A percentile compares a stretch with the other conserved stretches of the same genome.
Conservation (phyloP, 2,329 filamentous ascomycete species). For the Dothistroma pini region DNA sequence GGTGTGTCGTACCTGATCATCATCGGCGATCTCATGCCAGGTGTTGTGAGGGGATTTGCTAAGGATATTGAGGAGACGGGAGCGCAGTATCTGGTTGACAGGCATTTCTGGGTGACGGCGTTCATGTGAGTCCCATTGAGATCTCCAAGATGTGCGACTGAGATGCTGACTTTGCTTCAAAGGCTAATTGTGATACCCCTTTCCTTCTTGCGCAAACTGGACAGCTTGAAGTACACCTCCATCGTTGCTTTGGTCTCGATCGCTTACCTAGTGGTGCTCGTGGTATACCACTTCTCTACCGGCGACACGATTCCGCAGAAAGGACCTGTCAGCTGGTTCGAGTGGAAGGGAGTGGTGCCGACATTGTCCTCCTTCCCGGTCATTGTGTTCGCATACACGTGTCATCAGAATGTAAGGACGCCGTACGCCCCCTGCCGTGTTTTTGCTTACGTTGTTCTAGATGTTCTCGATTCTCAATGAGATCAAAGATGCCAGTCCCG, state of each 20-base stretch:
- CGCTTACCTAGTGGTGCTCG: slow-evolving; percentile 86
- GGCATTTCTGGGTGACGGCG: slow-evolving; percentile 95
- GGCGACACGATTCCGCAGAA: slow-evolving; percentile 72
- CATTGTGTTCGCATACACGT: slow-evolving; percentile 98
- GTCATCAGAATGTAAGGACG: slow-evolving; percentile 81
- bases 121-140: slow-evolving; percentile 66
- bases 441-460: slow-evolving; percentile 43
- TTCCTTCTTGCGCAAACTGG: slow-evolving; percentile 83
- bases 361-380: slow-evolving; percentile 85
- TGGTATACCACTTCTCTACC: slow-evolving; percentile 83
- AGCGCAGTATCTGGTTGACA: slow-evolving; percentile 73
- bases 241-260: slow-evolving; percentile 88
- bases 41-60: slow-evolving; percentile 79
- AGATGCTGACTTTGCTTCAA: slow-evolving; percentile 7
- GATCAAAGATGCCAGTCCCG: slow-evolving; percentile 77
- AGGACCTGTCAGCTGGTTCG: slow-evolving; percentile 69
- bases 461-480: slow-evolving; percentile 99
- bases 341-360: slow-evolving; percentile 74
- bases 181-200: slow-evolving; percentile 90
- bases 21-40: slow-evolving; percentile 97
- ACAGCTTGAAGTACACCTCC: slow-evolving; percentile 97
- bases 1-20: slow-evolving; percentile 98
- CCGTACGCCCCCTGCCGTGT: neutral
- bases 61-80: slow-evolving; percentile 48
- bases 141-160: neutral